Conservation (phyloP, 2,329 filamentous ascomycete genomes). For the Calcarisporium arbuscula region DNA sequence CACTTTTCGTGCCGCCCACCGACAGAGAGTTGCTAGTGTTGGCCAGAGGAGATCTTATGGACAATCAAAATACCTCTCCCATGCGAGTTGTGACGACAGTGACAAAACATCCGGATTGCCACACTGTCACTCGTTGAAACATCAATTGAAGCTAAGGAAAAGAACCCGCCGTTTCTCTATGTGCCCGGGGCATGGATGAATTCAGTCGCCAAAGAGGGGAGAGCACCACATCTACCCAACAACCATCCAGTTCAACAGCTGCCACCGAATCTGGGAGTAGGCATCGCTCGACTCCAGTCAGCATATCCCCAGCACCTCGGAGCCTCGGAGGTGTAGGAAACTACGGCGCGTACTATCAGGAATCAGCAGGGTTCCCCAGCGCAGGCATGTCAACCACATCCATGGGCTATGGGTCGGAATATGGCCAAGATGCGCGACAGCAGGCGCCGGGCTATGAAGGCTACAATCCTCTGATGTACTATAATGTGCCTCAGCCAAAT, state of each 20-base stretch:
- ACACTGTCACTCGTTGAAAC: too few species aligned
- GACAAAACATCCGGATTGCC: too few species aligned
- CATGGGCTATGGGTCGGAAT: slow-evolving; percentile 58
- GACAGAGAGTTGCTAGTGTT: too few species aligned
- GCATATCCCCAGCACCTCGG: slow-evolving; percentile 39
- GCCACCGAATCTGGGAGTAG: slow-evolving; percentile 34
- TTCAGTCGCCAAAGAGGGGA: slow-evolving; percentile 9
- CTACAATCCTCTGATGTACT: slow-evolving; percentile 68
- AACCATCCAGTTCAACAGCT: slow-evolving; percentile 42
- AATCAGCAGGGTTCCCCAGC: slow-evolving; percentile 46
- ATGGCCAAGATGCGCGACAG: slow-evolving; percentile 55
- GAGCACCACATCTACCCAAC: slow-evolving; percentile 45
- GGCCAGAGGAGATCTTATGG: too few species aligned
- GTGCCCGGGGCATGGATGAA: slow-evolving; percentile 11
- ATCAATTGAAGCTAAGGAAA: too few species aligned
- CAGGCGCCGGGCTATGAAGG: slow-evolving; percentile 48
- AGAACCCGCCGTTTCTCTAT: too few species aligned
- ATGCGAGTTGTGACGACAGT: too few species aligned
- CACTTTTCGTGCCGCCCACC: too few species aligned
- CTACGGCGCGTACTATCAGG: slow-evolving; percentile 55
- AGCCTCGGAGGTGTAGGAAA: slow-evolving; percentile 50
- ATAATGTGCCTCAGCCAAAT: slow-evolving; percentile 63
- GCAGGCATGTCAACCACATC: slow-evolving; percentile 49
- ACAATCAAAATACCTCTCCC: too few species aligned
- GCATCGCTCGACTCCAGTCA: slow-evolving; percentile 44